Evolutionary conservation across 1,284 basidiomycete species (phyloP).

Genomic region (Puccinia hordei): DNA sequence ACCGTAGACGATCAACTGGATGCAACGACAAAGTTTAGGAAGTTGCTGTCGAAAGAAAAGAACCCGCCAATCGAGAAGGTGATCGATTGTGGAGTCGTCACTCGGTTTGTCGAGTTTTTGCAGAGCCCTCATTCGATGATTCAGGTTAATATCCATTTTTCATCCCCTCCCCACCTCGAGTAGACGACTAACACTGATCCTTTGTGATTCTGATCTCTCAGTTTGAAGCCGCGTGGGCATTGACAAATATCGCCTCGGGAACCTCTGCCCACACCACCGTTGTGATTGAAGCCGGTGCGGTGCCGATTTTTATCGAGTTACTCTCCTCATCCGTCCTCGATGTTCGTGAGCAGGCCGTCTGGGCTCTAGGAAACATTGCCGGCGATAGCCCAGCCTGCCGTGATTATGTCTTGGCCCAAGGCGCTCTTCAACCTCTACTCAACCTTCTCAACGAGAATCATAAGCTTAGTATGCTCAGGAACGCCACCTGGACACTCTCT

Average conservation of each 20-base stretch:
- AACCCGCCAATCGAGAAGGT: slow-evolving; percentile 99
- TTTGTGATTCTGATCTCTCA: slow-evolving; percentile 59
- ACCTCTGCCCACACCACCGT: slow-evolving; percentile 98
- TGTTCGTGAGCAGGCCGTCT: slow-evolving; percentile 94
- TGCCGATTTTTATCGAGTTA: slow-evolving; percentile 95
- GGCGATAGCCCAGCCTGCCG: slow-evolving; percentile 92
- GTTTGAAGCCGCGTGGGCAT: slow-evolving; percentile 99
- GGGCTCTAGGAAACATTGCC: slow-evolving; percentile 94
- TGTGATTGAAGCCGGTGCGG: slow-evolving; percentile 89
- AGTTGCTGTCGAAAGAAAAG: slow-evolving; percentile 94
- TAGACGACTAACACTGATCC: neutral
- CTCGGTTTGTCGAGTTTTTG: slow-evolving; percentile 95
- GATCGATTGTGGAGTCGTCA: slow-evolving; percentile 95
- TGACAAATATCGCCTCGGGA: slow-evolving; percentile 99
- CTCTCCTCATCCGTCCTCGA: slow-evolving; percentile 74
- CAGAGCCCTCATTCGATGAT: slow-evolving; percentile 80
- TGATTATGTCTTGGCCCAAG: slow-evolving; percentile 71
- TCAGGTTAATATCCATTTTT: slow-evolving; percentile 17
- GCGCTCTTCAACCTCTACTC: slow-evolving; percentile 64
- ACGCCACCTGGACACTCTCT: slow-evolving; percentile 96
- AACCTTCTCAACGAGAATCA: slow-evolving; percentile 67
- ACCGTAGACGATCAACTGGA: slow-evolving; percentile 88
- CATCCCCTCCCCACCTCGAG: neutral
- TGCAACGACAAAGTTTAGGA: slow-evolving; percentile 92
- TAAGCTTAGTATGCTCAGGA: slow-evolving; percentile 94